A percentile compares a stretch with the other conserved stretches of the same genome.
These are phyloP conservation scores for Dactylorhiza incarnata DNA, from an alignment of 106 monocot species.

Conservation along the genomic window DNA sequence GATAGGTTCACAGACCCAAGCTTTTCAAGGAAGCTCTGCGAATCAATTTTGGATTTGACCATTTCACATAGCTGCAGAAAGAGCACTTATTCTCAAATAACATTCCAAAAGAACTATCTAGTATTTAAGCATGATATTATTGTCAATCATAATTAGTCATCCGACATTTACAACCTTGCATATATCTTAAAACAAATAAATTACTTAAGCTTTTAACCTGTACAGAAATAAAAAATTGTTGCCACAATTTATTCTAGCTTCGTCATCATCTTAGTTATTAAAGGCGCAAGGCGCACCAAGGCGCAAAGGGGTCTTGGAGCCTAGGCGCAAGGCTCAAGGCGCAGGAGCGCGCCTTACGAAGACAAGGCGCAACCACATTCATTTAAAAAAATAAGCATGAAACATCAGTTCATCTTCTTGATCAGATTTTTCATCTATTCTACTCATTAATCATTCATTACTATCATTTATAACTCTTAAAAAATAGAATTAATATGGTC, in stretches of 20 bases:
- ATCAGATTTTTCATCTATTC: too few relatives aligned
- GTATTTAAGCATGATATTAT: not conserved
- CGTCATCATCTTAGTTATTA: not conserved
- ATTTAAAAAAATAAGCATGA: too few relatives aligned
- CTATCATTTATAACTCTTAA: too few relatives aligned
- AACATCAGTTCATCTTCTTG: too few relatives aligned
- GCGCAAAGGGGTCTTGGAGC: too few relatives aligned
- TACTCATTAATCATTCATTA: too few relatives aligned
- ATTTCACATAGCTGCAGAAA: not conserved
- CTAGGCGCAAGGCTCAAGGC: too few relatives aligned
- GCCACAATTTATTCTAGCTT: not conserved
- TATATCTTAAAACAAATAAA: not conserved
- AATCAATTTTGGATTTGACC: not conserved
- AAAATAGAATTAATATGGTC: too few relatives aligned
- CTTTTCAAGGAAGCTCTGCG: constrained; percentile 1
- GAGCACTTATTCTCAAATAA: not conserved
- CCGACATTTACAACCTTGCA: too few relatives aligned
- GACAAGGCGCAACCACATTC: too few relatives aligned
- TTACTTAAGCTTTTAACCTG: not conserved
- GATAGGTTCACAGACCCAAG: not conserved
- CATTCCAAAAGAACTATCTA: not conserved
- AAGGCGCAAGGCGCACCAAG: too few relatives aligned
- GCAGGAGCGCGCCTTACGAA: too few relatives aligned
- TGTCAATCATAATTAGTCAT: not conserved
- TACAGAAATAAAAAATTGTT: not conserved